These are phyloP conservation scores for Trametes pubescens DNA, from an alignment of 1,284 basidiomycete species.

Conservation along the genomic window DNA sequence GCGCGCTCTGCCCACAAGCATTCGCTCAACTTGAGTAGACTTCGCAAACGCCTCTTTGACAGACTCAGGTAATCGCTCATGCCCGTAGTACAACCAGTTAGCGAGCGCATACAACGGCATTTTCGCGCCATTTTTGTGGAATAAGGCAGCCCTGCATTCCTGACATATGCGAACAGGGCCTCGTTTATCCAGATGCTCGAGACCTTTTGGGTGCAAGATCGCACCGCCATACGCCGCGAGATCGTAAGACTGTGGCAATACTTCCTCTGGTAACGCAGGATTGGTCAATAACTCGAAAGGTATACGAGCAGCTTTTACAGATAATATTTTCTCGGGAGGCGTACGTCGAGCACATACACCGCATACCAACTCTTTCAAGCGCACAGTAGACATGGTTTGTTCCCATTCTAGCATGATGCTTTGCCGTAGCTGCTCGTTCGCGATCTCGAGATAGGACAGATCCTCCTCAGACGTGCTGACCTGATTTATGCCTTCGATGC, in stretches of 20 bases:
- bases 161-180: neutral
- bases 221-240: neutral
- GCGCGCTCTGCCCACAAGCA: neutral
- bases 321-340: neutral
- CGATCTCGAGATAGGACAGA: neutral
- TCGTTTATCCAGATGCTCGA: neutral
- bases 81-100: no score
- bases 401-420: neutral
- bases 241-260: neutral
- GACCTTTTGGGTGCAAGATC: neutral
- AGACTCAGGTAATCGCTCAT: no score
- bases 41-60: no score
- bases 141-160: neutral
- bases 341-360: neutral
- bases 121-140: no score
- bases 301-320: neutral
- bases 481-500: no score
- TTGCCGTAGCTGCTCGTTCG: neutral
- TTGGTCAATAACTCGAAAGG: neutral
- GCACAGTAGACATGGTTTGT: neutral
- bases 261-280: neutral
- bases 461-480: neutral
- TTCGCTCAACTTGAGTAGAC: no score
- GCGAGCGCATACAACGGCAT: neutral
- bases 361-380: neutral